Evolutionary conservation across 306 rosid species (phyloP).

Genomic region (Trifolium pratense): DNA sequence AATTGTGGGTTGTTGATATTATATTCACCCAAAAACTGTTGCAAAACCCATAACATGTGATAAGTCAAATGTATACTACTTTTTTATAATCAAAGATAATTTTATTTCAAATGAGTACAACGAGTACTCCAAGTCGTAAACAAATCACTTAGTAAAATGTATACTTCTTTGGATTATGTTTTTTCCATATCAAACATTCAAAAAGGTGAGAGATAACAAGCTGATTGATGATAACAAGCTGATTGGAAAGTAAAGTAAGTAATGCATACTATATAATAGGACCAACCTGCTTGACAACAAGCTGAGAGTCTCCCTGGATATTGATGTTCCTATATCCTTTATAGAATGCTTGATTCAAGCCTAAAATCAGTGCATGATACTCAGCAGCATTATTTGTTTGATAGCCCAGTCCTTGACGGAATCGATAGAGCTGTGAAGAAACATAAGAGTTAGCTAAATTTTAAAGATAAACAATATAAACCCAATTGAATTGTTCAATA

Average conservation of each 20-base stretch:
- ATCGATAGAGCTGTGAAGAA: constrained; percentile 54
- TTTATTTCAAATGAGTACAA: background rate
- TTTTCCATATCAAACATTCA: too few species aligned
- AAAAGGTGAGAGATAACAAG: too few species aligned
- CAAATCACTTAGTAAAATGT: too few species aligned
- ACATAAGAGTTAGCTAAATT: constrained; percentile 26
- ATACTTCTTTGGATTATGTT: too few species aligned
- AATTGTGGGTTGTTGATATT: background rate
- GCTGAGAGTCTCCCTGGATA: constrained; percentile 74
- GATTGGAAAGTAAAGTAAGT: background rate
- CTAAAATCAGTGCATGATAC: constrained; percentile 77
- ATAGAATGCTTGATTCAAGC: constrained; percentile 69
- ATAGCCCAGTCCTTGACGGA: constrained; percentile 82
- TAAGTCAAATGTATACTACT: background rate
- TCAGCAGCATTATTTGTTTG: constrained; percentile 82
- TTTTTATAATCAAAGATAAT: background rate
- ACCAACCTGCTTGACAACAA: constrained; percentile 89
- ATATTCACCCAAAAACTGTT: background rate
- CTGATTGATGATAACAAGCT: too few species aligned
- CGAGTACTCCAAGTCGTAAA: background rate
- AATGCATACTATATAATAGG: background rate
- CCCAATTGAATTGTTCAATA: background rate
- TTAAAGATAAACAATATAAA: background rate
- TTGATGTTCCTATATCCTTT: constrained; percentile 68
- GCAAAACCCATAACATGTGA: constrained; percentile 2